Base-by-base conservation (phyloP, 176 grass and related monocot genomes). In the Oryza glaberrima region DNA sequence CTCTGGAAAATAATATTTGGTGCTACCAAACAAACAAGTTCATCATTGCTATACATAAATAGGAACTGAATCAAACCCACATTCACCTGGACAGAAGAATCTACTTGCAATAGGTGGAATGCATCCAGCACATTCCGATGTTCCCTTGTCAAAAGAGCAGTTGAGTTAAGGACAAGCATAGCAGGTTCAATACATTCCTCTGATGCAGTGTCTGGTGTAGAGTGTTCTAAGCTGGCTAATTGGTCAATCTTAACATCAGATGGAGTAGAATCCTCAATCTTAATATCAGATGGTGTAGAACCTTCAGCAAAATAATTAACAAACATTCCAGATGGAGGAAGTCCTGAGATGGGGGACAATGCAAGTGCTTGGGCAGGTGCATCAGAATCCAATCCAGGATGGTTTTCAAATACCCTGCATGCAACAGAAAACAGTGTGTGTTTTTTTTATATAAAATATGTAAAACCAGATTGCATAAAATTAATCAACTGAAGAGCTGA, bases 61-160 rank as follows among this genome's bases (percentile, higher is more conserved):
- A 69, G 13, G 43, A 65, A 4, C 19, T 14, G 78, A 85, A 40
- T 65, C 4, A 82, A 82, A 79, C 13, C 17, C 10, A 45, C 6
- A 66, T 34, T 88, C 79, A 92, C 96, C 96, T 98, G 93, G 88
- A 98, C 79, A 79, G 87, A 90, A 19, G 89, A 22, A 70, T 93
- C 77, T 70, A 77, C 86, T 54, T 85, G 69, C 69, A 95, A 70
- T 9, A 92, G 73, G 5, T 67, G 87, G 71, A 98, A 85, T 13
- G 96, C 93, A 87, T 95, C 87, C 2, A 93, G 44, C 79, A 93
- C 89, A 87, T 85, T 90, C 34, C 65, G 76, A 61, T 72, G 79
- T 45, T 90, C 92, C 78, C 74, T 92, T 75, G 87, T 75, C 11
- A 88, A 46, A 78, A 88, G 81, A 81, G 80, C 63, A 11, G 80